Conservation (phyloP, 2,329 filamentous ascomycete genomes). For the Gnomoniopsis smithogilvyi region DNA sequence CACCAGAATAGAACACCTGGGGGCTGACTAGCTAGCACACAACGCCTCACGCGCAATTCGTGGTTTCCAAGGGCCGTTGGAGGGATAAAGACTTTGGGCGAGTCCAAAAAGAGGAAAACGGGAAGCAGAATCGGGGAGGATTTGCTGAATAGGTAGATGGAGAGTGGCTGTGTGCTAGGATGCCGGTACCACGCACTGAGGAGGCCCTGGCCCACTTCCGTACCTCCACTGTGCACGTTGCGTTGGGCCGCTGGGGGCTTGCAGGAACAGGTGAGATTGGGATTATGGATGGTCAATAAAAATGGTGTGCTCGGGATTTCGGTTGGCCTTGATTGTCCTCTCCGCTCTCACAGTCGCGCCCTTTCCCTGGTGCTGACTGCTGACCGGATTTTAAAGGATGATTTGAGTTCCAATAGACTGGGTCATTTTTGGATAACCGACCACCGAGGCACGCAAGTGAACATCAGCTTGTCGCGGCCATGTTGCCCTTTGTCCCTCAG, state of each 20-base stretch:
- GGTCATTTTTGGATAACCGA: background rate
- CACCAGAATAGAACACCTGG: background rate
- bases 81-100: background rate
- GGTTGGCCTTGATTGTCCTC: too few relatives aligned
- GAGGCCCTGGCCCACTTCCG: background rate
- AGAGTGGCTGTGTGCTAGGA: background rate
- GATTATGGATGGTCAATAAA: too few relatives aligned
- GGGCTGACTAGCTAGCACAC: background rate
- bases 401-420: background rate
- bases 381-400: background rate
- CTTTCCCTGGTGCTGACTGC: background rate
- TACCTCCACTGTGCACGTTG: background rate
- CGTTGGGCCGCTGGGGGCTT: background rate
- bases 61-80: background rate
- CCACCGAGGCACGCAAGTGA: background rate
- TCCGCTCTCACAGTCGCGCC: too few relatives aligned
- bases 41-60: background rate
- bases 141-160: background rate
- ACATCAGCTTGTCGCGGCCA: background rate
- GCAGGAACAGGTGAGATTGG: background rate
- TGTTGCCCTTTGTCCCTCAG: too few relatives aligned
- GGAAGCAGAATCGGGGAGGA: conserved; percentile 9
- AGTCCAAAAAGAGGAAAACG: conserved; percentile 17
- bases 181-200: background rate
- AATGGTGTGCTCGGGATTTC: too few relatives aligned